phyloP scores from a whole-genome alignment of 1,284 basidiomycete species.

The Rhodofomes roseus region DNA sequence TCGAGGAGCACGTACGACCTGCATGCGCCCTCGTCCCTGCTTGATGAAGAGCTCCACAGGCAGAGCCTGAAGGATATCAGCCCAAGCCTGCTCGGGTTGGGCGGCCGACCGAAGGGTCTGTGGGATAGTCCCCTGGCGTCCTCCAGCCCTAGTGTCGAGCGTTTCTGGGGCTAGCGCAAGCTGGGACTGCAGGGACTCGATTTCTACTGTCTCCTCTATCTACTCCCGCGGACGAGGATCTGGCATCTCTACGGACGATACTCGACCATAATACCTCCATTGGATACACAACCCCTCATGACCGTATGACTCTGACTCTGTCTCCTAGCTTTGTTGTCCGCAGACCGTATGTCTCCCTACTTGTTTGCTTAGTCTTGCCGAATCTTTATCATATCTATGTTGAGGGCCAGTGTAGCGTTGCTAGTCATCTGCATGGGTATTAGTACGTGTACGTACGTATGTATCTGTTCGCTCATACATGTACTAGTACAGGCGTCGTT shows the following conservation, averaged over 20 bases:
- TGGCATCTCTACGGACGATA: background rate
- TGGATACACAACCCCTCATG: background rate
- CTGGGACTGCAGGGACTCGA: too few relatives aligned
- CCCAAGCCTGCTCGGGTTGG: slow-evolving; percentile 45
- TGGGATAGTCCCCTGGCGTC: slow-evolving; percentile 55
- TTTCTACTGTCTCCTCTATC: background rate
- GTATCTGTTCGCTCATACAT: background rate
- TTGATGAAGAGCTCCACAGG: slow-evolving; percentile 63
- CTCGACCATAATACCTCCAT: background rate
- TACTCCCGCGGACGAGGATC: background rate
- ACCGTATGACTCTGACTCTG: background rate
- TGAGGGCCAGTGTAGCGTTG: slow-evolving; percentile 2
- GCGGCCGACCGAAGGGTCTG: slow-evolving; percentile 36
- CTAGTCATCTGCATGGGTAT: background rate
- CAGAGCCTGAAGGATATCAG: slow-evolving; percentile 52
- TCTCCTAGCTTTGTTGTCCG: background rate
- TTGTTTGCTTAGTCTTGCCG: background rate
- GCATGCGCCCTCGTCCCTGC: slow-evolving; percentile 57
- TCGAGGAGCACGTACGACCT: slow-evolving; percentile 52
- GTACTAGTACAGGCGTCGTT: background rate
- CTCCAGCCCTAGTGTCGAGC: slow-evolving; percentile 41
- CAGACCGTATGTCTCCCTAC: background rate
- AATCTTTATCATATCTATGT: slow-evolving; percentile 8
- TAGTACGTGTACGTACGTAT: background rate
- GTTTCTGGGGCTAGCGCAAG: slow-evolving; percentile 40